Base-by-base conservation (phyloP, 2,329 filamentous ascomycete species). In the Cercospora zeina region DNA sequence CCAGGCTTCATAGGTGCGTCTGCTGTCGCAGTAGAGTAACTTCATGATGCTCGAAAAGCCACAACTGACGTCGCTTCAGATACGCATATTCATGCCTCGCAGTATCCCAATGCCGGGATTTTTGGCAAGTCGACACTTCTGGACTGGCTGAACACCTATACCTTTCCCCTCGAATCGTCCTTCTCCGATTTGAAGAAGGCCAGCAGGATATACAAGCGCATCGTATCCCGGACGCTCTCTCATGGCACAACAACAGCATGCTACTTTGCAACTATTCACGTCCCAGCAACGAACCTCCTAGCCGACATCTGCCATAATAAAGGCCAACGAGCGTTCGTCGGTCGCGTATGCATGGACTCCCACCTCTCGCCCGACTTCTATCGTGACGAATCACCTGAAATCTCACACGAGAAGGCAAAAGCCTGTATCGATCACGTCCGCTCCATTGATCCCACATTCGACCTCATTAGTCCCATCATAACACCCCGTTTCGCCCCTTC, bases 261-360 rank as follows among this genome's bases (percentile, higher is more conserved):
- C n/a, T 97, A 97, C 82, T 97, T 90, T 75, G 93, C 93, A 62
- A 97, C 95, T 27, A 87, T 91, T 65, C 88, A 96, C 74, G 89
- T 96, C 1, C 82, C 85, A 0, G 87, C 92, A 1, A 99, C 95
- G n/a, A 97, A 96, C 73, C 83, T 96, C 7, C 87, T 99, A 5
- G 90, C 93, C 0, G 86, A 91, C 66, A 84, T 97, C 16, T 97
- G 93, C 72, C 81, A 90, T n/a, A 74, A 78, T 0, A 79, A 85
- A 27, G 95, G 95, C 49, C 95, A 99, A 77, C 83, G 95, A 58
- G 95, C 95, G 6, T 90, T 97, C 67, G 85, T 99, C 42, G 95
- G 95, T 33, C 84, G 95, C 42, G 90, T 96, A n/a, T 97, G 93
- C 80, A 97, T 99, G 95, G 91, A 97, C 75, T 83, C 83, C 31